Evolutionary conservation across 306 rosid genomes (phyloP), one percentile per base, ranked within the genome.

Genomic region (Echinosophora koreensis): DNA sequence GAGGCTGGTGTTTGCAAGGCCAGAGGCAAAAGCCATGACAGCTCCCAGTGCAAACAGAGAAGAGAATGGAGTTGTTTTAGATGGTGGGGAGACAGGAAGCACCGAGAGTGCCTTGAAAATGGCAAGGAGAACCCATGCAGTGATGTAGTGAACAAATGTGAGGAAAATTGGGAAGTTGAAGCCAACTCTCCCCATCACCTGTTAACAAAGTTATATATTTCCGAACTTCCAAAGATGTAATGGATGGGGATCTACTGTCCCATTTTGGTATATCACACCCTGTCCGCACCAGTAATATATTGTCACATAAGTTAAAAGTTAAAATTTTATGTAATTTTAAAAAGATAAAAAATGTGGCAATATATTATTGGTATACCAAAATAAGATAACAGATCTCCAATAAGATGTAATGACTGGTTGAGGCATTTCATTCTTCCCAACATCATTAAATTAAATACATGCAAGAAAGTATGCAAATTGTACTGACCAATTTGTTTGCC

Each of bases 141-240:
- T 80, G 50, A 73, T 37, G 73, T 92, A 95, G 80, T 95, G 98
- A 81, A 95, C 87, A 72, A 92, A 83, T 42, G 96, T 95, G 41
- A 95, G 93, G 58, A 92, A 89, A 57, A 95, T 95, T 79, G 98
- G 98, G 66, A 73, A 95, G 74, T 90, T 87, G 77, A 95, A 95
- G 62, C 98, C 98, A 73, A 95, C 87, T 95, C 39, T 90, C 32
- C 97, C 97, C 98, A 95, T 95, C 77, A 95, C 97, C 97, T 94
- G 86, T 59, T 54, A 62, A 61, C 65, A 35, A 3, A 72, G 66
- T 70, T 22, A 80, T 11, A 22, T 22, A 22, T n/a, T n/a, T n/a
- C n/a, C n/a, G n/a, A n/a, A n/a, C n/a, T n/a, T n/a, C n/a, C n/a
- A n/a, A n/a, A n/a, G n/a, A n/a, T 22, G 22, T 22, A 22, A 22